These are phyloP conservation scores for Mariannaea elegans DNA, from an alignment of 2,329 filamentous ascomycete genomes.

Conservation along the genomic window DNA sequence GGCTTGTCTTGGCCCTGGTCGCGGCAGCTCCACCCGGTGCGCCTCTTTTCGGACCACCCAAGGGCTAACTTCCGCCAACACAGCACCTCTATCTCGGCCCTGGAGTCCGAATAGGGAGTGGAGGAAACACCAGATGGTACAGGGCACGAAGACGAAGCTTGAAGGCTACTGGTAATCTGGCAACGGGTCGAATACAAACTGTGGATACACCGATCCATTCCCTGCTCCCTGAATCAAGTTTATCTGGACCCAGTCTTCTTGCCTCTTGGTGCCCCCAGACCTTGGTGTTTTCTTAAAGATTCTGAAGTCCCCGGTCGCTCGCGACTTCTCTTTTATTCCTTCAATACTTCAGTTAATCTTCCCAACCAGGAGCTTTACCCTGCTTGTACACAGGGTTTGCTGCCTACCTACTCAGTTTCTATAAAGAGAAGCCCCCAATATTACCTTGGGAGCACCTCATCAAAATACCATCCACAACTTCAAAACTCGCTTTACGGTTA, in stretches of 20 bases:
- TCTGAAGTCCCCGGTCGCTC: conserved; percentile 31
- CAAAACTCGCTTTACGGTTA: not conserved
- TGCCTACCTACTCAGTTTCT: not conserved
- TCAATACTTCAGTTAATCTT: not conserved
- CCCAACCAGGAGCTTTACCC: not conserved
- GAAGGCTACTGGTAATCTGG: conserved; percentile 11
- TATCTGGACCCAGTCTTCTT: conserved; percentile 39
- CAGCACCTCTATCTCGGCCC: conserved; percentile 14
- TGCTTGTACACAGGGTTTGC: not conserved
- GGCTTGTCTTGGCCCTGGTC: conserved; percentile 35
- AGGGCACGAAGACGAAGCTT: conserved; percentile 3
- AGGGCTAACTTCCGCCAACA: conserved; percentile 6
- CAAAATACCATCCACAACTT: not conserved
- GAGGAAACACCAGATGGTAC: conserved; percentile 6
- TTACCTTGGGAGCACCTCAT: not conserved
- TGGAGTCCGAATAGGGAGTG: not conserved
- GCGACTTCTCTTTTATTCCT: conserved; percentile 18
- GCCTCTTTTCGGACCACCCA: conserved; percentile 21
- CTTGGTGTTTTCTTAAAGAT: conserved; percentile 37
- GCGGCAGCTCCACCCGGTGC: conserved; percentile 32
- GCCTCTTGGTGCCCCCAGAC: conserved; percentile 23
- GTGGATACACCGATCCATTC: conserved; percentile 28
- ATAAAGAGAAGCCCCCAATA: not conserved
- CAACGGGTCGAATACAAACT: conserved; percentile 3
- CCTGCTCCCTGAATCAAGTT: conserved; percentile 27